Percentiles rank a stretch among this genome's conserved stretches.
Conservation (phyloP, 257 asterid genomes). For the Vinca minor region DNA sequence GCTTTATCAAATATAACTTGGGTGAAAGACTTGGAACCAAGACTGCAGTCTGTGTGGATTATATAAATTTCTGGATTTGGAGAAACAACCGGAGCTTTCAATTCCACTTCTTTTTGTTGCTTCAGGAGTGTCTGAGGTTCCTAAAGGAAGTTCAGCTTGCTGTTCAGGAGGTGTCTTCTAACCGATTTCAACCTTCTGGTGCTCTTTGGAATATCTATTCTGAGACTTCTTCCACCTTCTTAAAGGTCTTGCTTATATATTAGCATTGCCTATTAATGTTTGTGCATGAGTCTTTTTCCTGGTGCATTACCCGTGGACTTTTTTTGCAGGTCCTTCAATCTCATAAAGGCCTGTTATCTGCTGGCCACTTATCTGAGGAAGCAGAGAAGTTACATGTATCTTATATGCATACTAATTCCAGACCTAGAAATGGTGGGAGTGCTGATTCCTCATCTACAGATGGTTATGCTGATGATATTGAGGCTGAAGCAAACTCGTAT, state of each 20-base stretch:
- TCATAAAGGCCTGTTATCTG: slow-evolving; percentile 47
- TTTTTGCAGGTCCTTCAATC: slow-evolving; percentile 73
- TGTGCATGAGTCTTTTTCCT: not conserved
- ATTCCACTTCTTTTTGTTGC: slow-evolving; percentile 16
- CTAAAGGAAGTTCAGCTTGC: slow-evolving; percentile 63
- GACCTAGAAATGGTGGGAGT: slow-evolving; percentile 41
- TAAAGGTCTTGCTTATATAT: slow-evolving; percentile 46
- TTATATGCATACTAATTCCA: slow-evolving; percentile 44
- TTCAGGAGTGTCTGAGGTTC: slow-evolving; percentile 84
- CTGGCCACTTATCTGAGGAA: slow-evolving; percentile 60
- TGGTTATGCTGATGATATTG: slow-evolving; percentile 65
- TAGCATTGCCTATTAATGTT: slow-evolving; percentile 6
- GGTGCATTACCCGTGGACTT: slow-evolving; percentile 1
- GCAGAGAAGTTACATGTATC: slow-evolving; percentile 54
- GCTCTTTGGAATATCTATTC: slow-evolving; percentile 46
- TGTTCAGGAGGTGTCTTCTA: slow-evolving; percentile 50
- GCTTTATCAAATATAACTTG: not conserved
- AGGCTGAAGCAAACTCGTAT: slow-evolving; percentile 68
- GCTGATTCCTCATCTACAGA: slow-evolving; percentile 49
- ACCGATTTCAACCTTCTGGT: slow-evolving; percentile 49
- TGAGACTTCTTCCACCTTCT: slow-evolving; percentile 60
- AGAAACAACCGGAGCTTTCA: not conserved
- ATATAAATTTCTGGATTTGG: not conserved
- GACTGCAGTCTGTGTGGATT: slow-evolving; percentile 1
- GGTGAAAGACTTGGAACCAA: not conserved